Evolutionary conservation across 2,329 filamentous ascomycete species (phyloP).

Genomic region (Alternaria brassicicola): DNA sequence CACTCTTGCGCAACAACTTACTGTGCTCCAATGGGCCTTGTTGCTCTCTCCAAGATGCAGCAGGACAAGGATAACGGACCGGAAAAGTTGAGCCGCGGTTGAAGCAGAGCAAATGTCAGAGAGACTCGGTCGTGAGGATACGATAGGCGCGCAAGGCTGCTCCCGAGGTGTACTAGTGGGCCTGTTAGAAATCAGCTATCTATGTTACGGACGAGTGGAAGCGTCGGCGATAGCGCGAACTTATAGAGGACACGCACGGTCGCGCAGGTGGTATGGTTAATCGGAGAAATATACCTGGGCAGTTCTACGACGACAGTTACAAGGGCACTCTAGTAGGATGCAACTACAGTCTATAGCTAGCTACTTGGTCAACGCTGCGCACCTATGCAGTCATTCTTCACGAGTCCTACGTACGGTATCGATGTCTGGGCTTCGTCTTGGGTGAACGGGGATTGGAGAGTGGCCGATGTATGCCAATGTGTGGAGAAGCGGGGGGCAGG

Average conservation of each 20-base stretch:
- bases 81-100: conserved; percentile 38
- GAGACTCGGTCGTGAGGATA: conserved; percentile 47
- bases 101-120: conserved; percentile 19
- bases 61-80: conserved; percentile 28
- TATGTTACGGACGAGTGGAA: conserved; percentile 49
- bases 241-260: conserved; percentile 31
- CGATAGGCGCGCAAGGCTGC: conserved; percentile 27
- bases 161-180: conserved; percentile 41
- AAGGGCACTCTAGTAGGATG: background rate
- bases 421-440: conserved; percentile 10
- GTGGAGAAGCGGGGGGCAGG: conserved; percentile 24
- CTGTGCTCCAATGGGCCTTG: conserved; percentile 20
- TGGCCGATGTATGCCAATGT: conserved; percentile 23
- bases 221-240: conserved; percentile 34
- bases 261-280: conserved; percentile 38
- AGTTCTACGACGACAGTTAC: background rate
- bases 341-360: background rate
- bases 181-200: conserved; percentile 34
- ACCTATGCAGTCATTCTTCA: conserved; percentile 28
- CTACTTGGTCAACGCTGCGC: background rate
- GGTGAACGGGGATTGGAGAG: conserved; percentile 9
- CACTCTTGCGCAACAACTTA: conserved; percentile 29
- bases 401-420: conserved; percentile 9
- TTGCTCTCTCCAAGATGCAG: conserved; percentile 14
- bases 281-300: conserved; percentile 23